These are phyloP conservation scores for Termitomyces sp. DNA, from an alignment of 768 basidiomycete genomes.

Conservation along the genomic window DNA sequence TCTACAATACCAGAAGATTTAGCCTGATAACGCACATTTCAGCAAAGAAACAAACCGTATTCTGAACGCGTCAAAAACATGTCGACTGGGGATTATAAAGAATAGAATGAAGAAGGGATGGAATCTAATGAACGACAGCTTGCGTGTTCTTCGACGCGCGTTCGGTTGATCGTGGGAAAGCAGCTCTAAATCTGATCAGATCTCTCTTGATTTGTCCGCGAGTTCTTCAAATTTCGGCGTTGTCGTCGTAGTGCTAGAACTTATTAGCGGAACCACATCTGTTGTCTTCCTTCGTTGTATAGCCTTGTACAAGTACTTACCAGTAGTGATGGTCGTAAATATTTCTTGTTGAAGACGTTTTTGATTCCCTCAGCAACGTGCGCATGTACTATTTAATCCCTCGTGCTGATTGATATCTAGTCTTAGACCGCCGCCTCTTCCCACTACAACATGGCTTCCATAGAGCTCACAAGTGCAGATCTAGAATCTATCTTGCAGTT, in stretches of 20 bases:
- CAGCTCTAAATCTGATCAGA: too few relatives aligned
- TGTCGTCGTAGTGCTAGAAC: not conserved
- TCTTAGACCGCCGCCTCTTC: not conserved
- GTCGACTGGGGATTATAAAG: constrained; percentile 15
- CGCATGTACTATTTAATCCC: not conserved
- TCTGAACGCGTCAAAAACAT: constrained; percentile 97
- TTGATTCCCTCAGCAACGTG: not conserved
- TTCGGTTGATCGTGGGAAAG: constrained; percentile 38
- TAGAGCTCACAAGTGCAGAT: constrained; percentile 39
- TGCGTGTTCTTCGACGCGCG: constrained; percentile 41
- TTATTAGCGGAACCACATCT: not conserved
- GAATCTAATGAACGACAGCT: constrained; percentile 18
- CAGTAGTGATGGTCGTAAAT: not conserved
- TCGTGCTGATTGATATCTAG: not conserved
- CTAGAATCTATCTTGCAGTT: constrained; percentile 63
- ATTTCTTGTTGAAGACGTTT: not conserved
- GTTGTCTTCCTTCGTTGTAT: not conserved
- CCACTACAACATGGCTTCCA: constrained; percentile 22
- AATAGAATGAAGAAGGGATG: constrained; percentile 18
- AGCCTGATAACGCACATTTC: not conserved
- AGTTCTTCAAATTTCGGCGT: not conserved
- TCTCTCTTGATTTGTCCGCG: constrained; percentile 17
- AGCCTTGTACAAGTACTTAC: not conserved
- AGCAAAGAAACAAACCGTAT: constrained; percentile 57
- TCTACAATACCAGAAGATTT: constrained; percentile 38